These are phyloP conservation scores for Incumbomyces delicatus DNA, from an alignment of 2,329 filamentous ascomycete genomes.

Conservation along the genomic window DNA sequence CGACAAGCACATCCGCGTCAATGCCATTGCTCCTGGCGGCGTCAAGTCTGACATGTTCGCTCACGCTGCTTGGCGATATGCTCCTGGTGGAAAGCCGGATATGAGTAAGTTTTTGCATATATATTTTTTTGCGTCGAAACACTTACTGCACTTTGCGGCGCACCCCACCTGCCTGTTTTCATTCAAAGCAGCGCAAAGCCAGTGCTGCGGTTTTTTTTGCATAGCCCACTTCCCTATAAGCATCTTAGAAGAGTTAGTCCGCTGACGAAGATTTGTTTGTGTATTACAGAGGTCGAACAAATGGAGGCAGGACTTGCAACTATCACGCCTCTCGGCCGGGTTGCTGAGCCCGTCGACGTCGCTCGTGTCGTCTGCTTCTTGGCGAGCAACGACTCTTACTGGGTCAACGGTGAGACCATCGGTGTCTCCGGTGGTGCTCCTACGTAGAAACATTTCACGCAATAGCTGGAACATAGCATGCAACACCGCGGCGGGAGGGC, in stretches of 20 bases:
- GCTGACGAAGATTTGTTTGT: too few relatives aligned
- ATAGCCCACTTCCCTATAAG: too few relatives aligned
- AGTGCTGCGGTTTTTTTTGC: too few relatives aligned
- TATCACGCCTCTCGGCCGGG: slow-evolving; percentile 50
- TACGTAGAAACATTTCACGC: slow-evolving; percentile 3
- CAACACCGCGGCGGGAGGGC: too few relatives aligned
- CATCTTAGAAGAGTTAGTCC: too few relatives aligned
- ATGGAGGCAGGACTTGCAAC: slow-evolving; percentile 48
- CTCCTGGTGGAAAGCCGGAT: slow-evolving; percentile 43
- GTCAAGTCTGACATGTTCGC: slow-evolving; percentile 72
- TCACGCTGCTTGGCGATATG: slow-evolving; percentile 58
- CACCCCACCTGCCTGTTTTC: too few relatives aligned
- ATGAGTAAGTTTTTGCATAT: slow-evolving; percentile 9
- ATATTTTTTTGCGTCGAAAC: neutral
- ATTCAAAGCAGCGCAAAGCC: too few relatives aligned
- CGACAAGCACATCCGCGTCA: slow-evolving; percentile 57
- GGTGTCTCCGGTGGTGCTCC: slow-evolving; percentile 7
- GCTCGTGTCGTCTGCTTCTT: slow-evolving; percentile 49
- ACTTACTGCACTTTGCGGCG: neutral
- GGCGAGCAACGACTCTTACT: slow-evolving; percentile 50
- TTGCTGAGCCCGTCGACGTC: slow-evolving; percentile 50
- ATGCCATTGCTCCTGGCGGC: slow-evolving; percentile 61
- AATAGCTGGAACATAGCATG: neutral
- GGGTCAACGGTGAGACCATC: slow-evolving; percentile 44
- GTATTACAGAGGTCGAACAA: slow-evolving; percentile 33